These are phyloP conservation scores for Nyssa sinensis DNA, from an alignment of 148 eudicot genomes.

Conservation along the genomic window DNA sequence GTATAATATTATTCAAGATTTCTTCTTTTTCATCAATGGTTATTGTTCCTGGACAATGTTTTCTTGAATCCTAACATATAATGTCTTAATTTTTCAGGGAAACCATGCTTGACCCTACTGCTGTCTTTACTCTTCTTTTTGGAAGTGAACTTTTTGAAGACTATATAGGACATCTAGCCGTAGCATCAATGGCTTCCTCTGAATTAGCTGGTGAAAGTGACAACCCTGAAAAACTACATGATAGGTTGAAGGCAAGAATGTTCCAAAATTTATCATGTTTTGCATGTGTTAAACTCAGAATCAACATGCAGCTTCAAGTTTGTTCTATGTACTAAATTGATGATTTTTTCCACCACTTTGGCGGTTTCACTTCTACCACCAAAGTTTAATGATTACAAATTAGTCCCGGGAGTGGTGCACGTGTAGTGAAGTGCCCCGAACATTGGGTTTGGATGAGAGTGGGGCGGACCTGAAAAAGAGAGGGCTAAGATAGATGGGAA, in stretches of 20 bases:
- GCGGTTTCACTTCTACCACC: background rate
- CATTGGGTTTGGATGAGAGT: too few species aligned
- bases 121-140: slow-evolving; percentile 88
- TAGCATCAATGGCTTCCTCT: slow-evolving; percentile 93
- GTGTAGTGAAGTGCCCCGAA: too few species aligned
- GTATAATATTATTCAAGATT: background rate
- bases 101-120: slow-evolving; percentile 90
- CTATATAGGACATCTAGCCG: slow-evolving; percentile 86
- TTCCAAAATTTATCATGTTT: background rate
- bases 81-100: slow-evolving; percentile 42
- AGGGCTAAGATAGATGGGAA: too few species aligned
- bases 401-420: too few species aligned
- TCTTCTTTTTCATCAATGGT: background rate
- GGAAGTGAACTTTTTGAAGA: slow-evolving; percentile 98
- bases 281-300: background rate
- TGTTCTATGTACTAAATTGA: background rate
- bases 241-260: slow-evolving; percentile 79
- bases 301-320: background rate
- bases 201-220: slow-evolving; percentile 61
- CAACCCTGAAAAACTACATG: slow-evolving; percentile 66
- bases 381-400: too few species aligned
- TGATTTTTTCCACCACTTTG: background rate
- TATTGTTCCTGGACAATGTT: background rate
- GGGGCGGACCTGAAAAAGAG: too few species aligned
- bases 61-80: background rate